These are phyloP conservation scores for Hortaea werneckii DNA, from an alignment of 2,329 filamentous ascomycete genomes.

Conservation along the genomic window DNA sequence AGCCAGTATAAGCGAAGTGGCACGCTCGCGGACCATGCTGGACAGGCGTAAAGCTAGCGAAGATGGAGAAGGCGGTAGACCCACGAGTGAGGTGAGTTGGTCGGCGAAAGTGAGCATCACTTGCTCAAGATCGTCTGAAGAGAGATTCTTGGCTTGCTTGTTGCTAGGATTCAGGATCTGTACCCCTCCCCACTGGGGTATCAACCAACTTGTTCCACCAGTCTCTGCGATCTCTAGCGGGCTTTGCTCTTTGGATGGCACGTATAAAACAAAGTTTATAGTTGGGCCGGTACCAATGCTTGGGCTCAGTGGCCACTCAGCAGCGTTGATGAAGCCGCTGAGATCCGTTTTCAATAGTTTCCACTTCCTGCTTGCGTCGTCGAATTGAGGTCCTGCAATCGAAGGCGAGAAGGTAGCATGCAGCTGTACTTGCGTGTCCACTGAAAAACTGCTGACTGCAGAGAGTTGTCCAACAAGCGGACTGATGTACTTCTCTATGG, in stretches of 20 bases:
- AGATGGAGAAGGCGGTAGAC: constrained; percentile 64
- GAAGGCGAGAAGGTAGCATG: constrained; percentile 64
- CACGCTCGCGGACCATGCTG: constrained; percentile 73
- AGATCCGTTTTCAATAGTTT: constrained; percentile 73
- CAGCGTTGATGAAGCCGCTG: constrained; percentile 91
- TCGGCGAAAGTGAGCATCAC: constrained; percentile 84
- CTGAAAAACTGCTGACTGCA: constrained; percentile 85
- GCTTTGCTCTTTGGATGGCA: constrained; percentile 58
- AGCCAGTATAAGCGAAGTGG: constrained; percentile 74
- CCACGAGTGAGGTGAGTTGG: constrained; percentile 79
- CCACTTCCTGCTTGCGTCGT: constrained; percentile 48
- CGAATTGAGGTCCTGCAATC: constrained; percentile 47
- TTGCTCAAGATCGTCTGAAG: constrained; percentile 58
- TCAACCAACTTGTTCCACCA: constrained; percentile 69
- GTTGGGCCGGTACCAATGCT: constrained; percentile 90
- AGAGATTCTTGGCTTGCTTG: constrained; percentile 38
- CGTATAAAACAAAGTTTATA: constrained; percentile 89
- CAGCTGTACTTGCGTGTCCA: constrained; percentile 91
- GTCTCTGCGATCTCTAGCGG: constrained; percentile 52
- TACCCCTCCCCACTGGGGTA: constrained; percentile 89
- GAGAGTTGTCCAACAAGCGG: constrained; percentile 71
- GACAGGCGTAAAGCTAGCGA: constrained; percentile 79
- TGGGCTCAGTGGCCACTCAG: constrained; percentile 91
- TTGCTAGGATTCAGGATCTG: constrained; percentile 51
- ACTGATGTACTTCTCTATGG: constrained; percentile 68